Base-by-base conservation (phyloP, 768 basidiomycete species). In the Obba rivulosa region DNA sequence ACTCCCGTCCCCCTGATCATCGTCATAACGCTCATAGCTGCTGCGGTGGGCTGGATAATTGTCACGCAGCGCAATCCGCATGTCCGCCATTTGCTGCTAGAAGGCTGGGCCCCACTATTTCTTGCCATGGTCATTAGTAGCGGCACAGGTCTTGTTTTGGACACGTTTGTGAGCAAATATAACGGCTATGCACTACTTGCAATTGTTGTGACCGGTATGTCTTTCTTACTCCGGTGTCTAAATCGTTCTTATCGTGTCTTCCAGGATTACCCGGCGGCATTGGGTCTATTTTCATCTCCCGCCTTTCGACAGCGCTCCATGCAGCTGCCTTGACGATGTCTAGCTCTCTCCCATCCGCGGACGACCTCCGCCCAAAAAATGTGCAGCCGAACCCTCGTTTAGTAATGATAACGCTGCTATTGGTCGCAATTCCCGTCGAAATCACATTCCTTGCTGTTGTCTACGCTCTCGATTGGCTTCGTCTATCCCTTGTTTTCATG, bases 21-120 rank as follows among this genome's bases (percentile, higher is more conserved):
- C 24, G 57, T 79, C 42, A 70, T 77, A 36, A 54, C 81, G 25
- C 61, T 78, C 45, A 65, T 78, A 35, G 65, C 83, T 28, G 65
- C 75, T 44, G 75, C 72, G 16, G 46, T 71, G 43, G 62, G 63
- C 14, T 85, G 83, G 60, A 63, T 78, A 4, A 53, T 80, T 8
- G 60, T 80, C 55, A 84, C 85, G 0, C 67, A 77, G 37, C 75
- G 78, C 3, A 95, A 96, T 63, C 67, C 71, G 44, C 69, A 80
- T 59, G 86, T 89, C 14, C 76, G 77, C 46, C 78, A 81, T 4
- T 77, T 97, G 2, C 74, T 97, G 9, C 76, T 73, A 37, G 78
- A 88, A 44, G 96, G 95, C 2, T 99, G 96, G 96, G 69, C 76
- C 0, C 93, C 96, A 0, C 74, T 98, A 2, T 84, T 96, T 48